Base-by-base conservation (phyloP, 1,284 basidiomycete species). In the Trametes pubescens region DNA sequence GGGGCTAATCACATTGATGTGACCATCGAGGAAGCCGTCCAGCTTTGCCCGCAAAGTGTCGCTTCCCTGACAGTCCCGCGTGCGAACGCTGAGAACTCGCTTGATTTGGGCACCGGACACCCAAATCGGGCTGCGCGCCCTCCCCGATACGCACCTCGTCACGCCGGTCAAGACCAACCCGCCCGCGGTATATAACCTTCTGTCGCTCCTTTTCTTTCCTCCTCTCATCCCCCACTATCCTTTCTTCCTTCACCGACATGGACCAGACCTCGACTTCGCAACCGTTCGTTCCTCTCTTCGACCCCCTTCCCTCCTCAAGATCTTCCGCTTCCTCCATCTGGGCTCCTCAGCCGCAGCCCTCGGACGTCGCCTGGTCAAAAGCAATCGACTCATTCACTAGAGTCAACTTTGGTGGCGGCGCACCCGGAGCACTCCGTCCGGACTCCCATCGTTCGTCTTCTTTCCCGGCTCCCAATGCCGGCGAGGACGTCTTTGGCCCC, bases 261-360 rank as follows among this genome's bases (percentile, higher is more conserved):
- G 70, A 75, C 56, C 61, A 67, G 29, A 61, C 67, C 54, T 52
- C 69, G 52, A 48, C 70, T 47, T 62, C 72, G 32, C 66, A 72
- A 61, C 51, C 73, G 14, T 75, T 72, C 69, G 72, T 67, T 59
- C 71, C 75, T 40, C 67, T 75, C 71, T 75, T 74, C 67, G 74
- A 75, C 56, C 49, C 69, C 24, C 64, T 68, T 53, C 62, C 69
- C 46, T 67, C 71, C 16, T 69, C 70, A 24, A 68, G 73, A 46
- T 62, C 69, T 9, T 69, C 77, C n/a, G 65, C 77, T 0, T 75
- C 81, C 34, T 91, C 90, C 60, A 92, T 92, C 67, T 92, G 90
- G 90, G 90, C 90, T 2, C 90, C 90, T 14, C 89, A 88, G 71
- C 88, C 89, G 14, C 88, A 90, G 74, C 83, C 84, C 6, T 82